Percentiles rank a stretch among this genome's conserved stretches.
Evolutionary conservation across 1,284 basidiomycete species (phyloP).

Genomic region (Moesziomyces sp.): DNA sequence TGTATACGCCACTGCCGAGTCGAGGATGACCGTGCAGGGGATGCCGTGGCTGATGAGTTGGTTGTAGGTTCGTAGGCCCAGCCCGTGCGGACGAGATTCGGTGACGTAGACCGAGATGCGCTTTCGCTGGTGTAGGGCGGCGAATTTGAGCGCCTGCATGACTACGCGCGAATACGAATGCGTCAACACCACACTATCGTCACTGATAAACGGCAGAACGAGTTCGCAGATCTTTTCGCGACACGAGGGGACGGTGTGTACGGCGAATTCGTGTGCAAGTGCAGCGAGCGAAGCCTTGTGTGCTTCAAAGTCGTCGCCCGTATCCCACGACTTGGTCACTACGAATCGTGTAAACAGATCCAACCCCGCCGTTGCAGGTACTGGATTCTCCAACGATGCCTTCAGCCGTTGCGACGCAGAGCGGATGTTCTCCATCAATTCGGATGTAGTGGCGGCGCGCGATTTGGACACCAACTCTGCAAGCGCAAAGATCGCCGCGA

Average conservation of each 20-base stretch:
- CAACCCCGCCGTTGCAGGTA: constrained; percentile 87
- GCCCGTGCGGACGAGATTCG: constrained; percentile 86
- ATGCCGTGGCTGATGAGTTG: constrained; percentile 77
- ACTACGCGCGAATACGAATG: constrained; percentile 97
- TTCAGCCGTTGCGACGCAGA: constrained; percentile 78
- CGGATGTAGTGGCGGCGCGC: constrained; percentile 87
- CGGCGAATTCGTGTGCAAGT: constrained; percentile 80
- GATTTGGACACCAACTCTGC: constrained; percentile 81
- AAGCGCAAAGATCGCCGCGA: constrained; percentile 85
- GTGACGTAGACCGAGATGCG: constrained; percentile 97
- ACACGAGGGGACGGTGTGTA: constrained; percentile 72
- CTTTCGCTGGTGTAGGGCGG: constrained; percentile 80
- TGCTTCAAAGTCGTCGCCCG: constrained; percentile 80
- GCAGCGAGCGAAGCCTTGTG: constrained; percentile 82
- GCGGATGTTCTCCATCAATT: constrained; percentile 83
- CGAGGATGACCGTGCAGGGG: constrained; percentile 92
- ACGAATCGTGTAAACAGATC: constrained; percentile 90
- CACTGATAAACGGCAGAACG: constrained; percentile 90
- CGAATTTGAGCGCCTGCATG: constrained; percentile 85
- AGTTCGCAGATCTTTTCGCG: constrained; percentile 88
- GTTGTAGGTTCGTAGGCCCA: constrained; percentile 67
- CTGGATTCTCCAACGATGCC: constrained; percentile 77
- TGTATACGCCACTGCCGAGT: constrained; percentile 94
- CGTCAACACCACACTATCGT: constrained; percentile 89
- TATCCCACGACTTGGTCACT: constrained; percentile 83